Evolutionary conservation across 768 basidiomycete genomes (phyloP), one percentile per base, ranked within the genome.

Genomic region (Lactifluus volemus): DNA sequence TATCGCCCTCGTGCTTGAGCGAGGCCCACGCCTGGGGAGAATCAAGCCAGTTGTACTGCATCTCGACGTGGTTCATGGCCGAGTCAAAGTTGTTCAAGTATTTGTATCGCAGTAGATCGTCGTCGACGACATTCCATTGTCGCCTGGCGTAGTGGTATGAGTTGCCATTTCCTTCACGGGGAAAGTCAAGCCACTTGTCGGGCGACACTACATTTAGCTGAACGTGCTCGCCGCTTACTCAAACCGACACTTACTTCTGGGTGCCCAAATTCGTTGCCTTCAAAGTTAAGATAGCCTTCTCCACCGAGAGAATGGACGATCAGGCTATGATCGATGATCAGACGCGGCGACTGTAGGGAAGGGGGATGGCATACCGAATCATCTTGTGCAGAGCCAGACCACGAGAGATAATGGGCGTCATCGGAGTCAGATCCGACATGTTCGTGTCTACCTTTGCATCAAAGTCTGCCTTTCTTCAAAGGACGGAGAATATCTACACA

Each of bases 211-310:
- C 15, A 25, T n/a, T 53, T 42, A 49, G 39, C 32, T 42, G 10
- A 34, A 21, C 19, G 42, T 52, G 4, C 29, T 45, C 21, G 6
- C 36, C 49, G 29, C 48, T 47, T 30, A 49, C 30, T 55, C 21
- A 42, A 47, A 42, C n/a, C 48, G 4, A 50, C 21, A 70, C 77
- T 49, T 63, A 87, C 92, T 77, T 99, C 96, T 11, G 96, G 96
- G 72, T 99, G 96, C 47, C 96, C 96, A 70, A 99, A 99, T 70
- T 99, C 96, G 65, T 98, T 98, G 36, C 92, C 94, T 73, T 96
- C 93, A 58, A 99, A 99, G 73, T 97, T 98, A 63, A 99, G 79
- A 72, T 97, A 99, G 0, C 92, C 96, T 75, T 99, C 97, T 17
- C 97, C 97, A 19, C 97, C 97, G 19, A 99, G 81, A 1, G 92